Base-by-base conservation (phyloP, 2,329 filamentous ascomycete species). In the Sporothrix protearum region DNA sequence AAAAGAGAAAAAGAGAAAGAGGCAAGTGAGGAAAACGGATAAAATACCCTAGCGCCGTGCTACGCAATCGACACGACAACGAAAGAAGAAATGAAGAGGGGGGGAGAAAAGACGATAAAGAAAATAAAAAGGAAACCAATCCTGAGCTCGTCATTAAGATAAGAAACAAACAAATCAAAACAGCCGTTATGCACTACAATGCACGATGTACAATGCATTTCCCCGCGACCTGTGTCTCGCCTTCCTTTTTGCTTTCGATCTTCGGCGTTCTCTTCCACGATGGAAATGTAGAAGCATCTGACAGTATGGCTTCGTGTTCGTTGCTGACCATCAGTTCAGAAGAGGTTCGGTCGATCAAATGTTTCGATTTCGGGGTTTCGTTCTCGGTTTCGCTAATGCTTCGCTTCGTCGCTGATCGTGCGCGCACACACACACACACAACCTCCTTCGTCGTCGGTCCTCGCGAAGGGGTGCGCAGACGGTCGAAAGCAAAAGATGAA, bases 61-160 rank as follows among this genome's bases (percentile, higher is more conserved):
- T 75, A 72, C 73, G 73, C 74, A 63, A 71, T 71, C 33, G 71
- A 75, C 72, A 70, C 59, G 59, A 71, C 70, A 51, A 36, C 16
- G 25, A 67, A 22, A 51, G 16, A 53, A 16, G 30, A 19, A 42
- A 59, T 30, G 25, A 28, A 47, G 49, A 25, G 49, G 51, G 25
- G 14, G 57, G 14, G 39, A 10, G 10, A 22, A 49, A 53, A 30
- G 28, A 36, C 6, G 39, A 67, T 22, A 51, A 39, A 22, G 5
- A n/a, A 36, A 28, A 53, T 36, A 51, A 42, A 51, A 61, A 72
- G 71, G 70, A 57, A 67, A 74, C 68, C 69, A 66, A 70, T 73
- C 72, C 71, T 73, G 73, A 72, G 57, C 71, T 74, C 73, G 71
- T 75, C 72, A 74, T 74, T 72, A 73, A 68, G 68, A 57, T 72